phyloP scores from a whole-genome alignment of 192 early-diverging fungal species.

The Hyaloraphidium curvatum region DNA sequence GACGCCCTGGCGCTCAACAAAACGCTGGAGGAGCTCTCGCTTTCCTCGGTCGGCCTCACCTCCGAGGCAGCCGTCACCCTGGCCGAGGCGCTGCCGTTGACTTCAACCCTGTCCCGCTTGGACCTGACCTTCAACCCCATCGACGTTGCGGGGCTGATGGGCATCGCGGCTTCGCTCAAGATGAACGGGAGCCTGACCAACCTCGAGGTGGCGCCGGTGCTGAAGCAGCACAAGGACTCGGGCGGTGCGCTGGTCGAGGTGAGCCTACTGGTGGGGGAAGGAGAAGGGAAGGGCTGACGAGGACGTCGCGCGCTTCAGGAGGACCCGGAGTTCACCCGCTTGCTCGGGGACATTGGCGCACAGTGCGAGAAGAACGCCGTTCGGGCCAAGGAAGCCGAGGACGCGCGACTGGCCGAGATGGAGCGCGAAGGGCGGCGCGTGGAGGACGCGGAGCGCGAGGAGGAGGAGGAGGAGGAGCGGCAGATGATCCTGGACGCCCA shows the following conservation, averaged over 20 bases:
- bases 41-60: slow-evolving; percentile 38
- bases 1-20: slow-evolving; percentile 35
- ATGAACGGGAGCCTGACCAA: slow-evolving; percentile 54
- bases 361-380: slow-evolving; percentile 14
- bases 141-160: slow-evolving; percentile 60
- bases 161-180: slow-evolving; percentile 58
- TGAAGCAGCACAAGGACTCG: slow-evolving; percentile 5
- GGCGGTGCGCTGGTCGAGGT: no score
- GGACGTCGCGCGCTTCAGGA: slow-evolving; percentile 5
- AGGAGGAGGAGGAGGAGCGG: no score
- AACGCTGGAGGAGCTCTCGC: slow-evolving; percentile 33
- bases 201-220: slow-evolving; percentile 33
- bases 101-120: slow-evolving; percentile 38
- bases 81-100: slow-evolving; percentile 66
- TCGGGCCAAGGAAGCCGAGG: no score
- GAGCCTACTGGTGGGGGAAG: neutral
- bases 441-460: no score
- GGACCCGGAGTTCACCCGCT: slow-evolving; percentile 7
- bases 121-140: slow-evolving; percentile 62
- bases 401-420: no score
- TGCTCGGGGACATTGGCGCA: slow-evolving; percentile 13
- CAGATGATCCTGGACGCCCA: no score
- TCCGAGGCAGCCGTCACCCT: slow-evolving; percentile 57
- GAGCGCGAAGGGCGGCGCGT: no score
- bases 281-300: neutral